Evolutionary conservation across 2,329 filamentous ascomycete species (phyloP).

Genomic region (Scortechinia acanthostroma): DNA sequence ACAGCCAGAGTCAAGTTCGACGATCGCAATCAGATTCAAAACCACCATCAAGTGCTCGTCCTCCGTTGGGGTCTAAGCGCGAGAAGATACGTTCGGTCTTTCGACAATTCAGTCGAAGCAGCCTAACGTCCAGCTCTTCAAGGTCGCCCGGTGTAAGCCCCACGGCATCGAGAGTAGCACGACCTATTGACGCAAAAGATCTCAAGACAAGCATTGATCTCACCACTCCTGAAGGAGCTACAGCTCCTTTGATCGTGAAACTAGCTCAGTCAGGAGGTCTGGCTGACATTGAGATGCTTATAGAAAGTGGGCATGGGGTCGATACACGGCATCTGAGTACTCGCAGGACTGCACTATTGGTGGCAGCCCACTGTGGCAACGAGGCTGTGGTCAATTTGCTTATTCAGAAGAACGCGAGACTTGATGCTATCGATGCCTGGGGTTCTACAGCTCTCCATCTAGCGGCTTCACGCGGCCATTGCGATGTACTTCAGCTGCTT

Average conservation of each 20-base stretch:
- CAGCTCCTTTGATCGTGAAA: conserved; percentile 21
- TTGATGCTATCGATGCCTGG: conserved; percentile 16
- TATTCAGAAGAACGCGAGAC: conserved; percentile 17
- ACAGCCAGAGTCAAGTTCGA: background rate
- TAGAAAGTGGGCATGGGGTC: conserved; percentile 5
- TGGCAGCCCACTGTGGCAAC: conserved; percentile 27
- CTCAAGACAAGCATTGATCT: conserved; percentile 24
- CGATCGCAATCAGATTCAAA: background rate
- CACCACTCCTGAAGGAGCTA: conserved; percentile 13
- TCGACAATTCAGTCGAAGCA: background rate
- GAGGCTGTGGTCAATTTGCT: conserved; percentile 21
- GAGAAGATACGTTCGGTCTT: background rate
- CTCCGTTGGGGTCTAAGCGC: background rate
- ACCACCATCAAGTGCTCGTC: too few species aligned
- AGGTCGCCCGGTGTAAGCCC: background rate
- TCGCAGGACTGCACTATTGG: conserved; percentile 22
- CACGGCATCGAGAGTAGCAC: too few species aligned
- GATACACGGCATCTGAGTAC: conserved; percentile 15
- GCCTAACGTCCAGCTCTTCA: background rate
- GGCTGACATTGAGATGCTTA: conserved; percentile 12
- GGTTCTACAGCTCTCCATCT: conserved; percentile 19
- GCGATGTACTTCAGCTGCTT: conserved; percentile 15
- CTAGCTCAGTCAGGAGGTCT: conserved; percentile 21
- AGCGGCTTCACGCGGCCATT: conserved; percentile 19
- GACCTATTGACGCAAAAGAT: conserved; percentile 10